These are phyloP conservation scores for Lactuca saligna DNA, from an alignment of 129 eudicot species.

Conservation along the genomic window DNA sequence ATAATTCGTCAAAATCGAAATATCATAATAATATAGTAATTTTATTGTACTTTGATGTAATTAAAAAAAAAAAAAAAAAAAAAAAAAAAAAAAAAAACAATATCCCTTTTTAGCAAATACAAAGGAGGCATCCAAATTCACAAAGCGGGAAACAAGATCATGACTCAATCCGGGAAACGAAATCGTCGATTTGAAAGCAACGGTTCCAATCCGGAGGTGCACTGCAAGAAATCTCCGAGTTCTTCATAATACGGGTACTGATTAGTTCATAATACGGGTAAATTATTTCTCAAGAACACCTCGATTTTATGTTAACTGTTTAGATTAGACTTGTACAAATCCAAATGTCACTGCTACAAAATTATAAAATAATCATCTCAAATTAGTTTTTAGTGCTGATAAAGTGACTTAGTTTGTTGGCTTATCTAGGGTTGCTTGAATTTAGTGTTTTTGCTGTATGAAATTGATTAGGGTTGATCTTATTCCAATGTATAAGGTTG, in stretches of 20 bases:
- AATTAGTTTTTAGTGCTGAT: neutral
- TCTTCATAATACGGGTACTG: neutral
- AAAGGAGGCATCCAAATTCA: neutral
- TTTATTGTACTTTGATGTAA: no score
- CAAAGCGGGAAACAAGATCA: neutral
- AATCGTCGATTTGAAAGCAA: neutral
- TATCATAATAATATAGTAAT: no score
- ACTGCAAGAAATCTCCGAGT: neutral
- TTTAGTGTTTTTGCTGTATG: no score
- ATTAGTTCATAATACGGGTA: neutral
- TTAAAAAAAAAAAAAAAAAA: no score
- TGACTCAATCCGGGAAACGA: neutral
- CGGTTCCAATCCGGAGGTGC: neutral
- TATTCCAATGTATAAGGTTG: neutral
- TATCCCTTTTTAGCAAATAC: no score
- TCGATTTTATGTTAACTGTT: neutral
- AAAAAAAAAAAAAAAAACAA: no score
- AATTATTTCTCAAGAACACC: neutral
- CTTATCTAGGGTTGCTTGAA: neutral
- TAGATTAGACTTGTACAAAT: neutral
- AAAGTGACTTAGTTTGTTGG: neutral
- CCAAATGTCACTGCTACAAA: neutral
- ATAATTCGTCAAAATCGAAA: no score
- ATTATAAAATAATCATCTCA: neutral
- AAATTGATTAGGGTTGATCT: neutral